Evolutionary conservation across 768 basidiomycete genomes (phyloP).

Genomic region (Tremella mesenterica): DNA sequence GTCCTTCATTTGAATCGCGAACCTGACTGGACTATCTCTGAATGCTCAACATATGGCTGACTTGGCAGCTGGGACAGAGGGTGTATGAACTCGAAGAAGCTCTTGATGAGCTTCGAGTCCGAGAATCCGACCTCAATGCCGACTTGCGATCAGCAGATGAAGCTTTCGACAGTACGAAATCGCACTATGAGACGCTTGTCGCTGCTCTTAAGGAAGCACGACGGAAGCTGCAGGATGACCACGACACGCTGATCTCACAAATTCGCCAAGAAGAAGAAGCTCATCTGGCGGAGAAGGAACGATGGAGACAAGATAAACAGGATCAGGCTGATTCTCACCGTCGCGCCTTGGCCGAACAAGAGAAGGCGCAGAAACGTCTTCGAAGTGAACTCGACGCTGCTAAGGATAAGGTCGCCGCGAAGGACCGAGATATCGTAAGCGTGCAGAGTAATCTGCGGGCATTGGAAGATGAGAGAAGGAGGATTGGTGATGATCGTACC

Average conservation of each 20-base stretch:
- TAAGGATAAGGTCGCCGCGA: constrained; percentile 54
- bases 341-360: constrained; percentile 24
- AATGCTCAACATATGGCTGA: not conserved
- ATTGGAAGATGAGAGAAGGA: constrained; percentile 66
- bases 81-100: constrained; percentile 82
- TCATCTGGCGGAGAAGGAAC: constrained; percentile 8
- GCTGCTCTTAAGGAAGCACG: constrained; percentile 70
- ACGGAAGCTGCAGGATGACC: constrained; percentile 24
- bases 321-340: constrained; percentile 18
- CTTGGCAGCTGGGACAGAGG: constrained; percentile 51
- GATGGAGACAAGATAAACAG: constrained; percentile 10
- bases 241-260: constrained; percentile 9
- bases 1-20: not conserved
- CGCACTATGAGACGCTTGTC: constrained; percentile 63
- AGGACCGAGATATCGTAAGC: constrained; percentile 64
- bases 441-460: constrained; percentile 64
- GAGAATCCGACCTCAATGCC: constrained; percentile 49
- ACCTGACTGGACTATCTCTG: too few species aligned
- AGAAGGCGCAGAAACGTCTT: constrained; percentile 24
- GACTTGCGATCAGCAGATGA: constrained; percentile 49
- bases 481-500: constrained; percentile 73
- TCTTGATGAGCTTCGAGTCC: constrained; percentile 51
- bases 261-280: constrained; percentile 14
- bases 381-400: constrained; percentile 36
- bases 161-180: constrained; percentile 52